phyloP scores from a whole-genome alignment of 352 stramenopile species.

The Phytopythium montanum region DNA sequence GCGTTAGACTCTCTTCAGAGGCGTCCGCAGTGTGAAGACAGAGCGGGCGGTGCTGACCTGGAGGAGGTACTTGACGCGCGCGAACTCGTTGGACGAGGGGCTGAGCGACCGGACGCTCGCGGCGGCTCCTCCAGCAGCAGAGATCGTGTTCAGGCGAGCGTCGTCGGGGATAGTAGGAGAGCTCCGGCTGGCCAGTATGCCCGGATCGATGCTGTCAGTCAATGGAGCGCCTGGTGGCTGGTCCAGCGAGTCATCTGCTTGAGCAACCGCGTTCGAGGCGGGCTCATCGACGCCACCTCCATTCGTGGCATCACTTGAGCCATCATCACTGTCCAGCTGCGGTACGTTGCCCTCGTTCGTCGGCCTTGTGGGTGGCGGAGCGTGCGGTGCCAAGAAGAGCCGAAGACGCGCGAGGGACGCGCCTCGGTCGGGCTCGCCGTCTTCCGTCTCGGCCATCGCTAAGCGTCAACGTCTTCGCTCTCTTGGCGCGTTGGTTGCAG shows the following conservation, averaged over 20 bases:
- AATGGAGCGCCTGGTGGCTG: not conserved
- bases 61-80: slow-evolving; percentile 61
- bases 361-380: slow-evolving; percentile 10
- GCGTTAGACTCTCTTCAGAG: not conserved
- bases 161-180: slow-evolving; percentile 10
- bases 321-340: not conserved
- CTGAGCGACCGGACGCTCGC: slow-evolving; percentile 50
- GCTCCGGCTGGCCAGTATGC: not conserved
- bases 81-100: slow-evolving; percentile 45
- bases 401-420: slow-evolving; percentile 29
- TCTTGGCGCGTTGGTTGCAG: not conserved
- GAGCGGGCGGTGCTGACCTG: slow-evolving; percentile 9
- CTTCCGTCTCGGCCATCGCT: slow-evolving; percentile 4
- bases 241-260: not conserved
- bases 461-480: too few species aligned
- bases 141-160: slow-evolving; percentile 18
- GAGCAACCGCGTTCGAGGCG: not conserved
- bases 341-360: slow-evolving; percentile 2
- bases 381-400: slow-evolving; percentile 35
- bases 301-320: not conserved
- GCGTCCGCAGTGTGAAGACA: not conserved
- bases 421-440: slow-evolving; percentile 16
- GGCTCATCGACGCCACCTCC: not conserved
- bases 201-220: not conserved
- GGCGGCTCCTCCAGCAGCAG: slow-evolving; percentile 21